Evolutionary conservation across 208 protist genomes (phyloP), one percentile per base, ranked within the genome.

Genomic region (Trypanosomatidae sp.): DNA sequence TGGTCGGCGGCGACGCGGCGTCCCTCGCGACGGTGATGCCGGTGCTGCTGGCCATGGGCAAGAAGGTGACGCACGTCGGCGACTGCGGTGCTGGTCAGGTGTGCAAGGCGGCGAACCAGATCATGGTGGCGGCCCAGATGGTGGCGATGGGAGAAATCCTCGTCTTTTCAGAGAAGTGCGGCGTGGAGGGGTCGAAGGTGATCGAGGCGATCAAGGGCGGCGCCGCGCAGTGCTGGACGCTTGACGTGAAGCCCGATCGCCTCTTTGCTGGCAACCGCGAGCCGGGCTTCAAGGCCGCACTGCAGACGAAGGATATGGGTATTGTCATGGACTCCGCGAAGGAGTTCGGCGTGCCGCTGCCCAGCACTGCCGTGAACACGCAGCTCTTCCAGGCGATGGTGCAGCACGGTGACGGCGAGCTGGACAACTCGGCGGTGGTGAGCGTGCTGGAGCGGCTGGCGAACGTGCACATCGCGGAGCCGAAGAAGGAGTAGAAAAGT

Each of bases 51-150:
- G 90, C 85, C 39, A 87, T 97, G 70, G 93, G 93, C 9, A 97
- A 89, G 74, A 90, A 66, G 47, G 86, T 98, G 64, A 96, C 91
- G 28, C 90, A 94, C 79, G 85, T 98, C 79, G 96, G 96, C 22
- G 86, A 73, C 59, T 74, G 83, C 39, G 98, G 98, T 0, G 86
- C 87, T 1, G 98, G 98, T 15, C 98, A 99, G 90, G 93, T 98
- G 73, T 98, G 95, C 78, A 99, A 99, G 81, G 95, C 95, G 64
- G 91, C 91, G 17, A 99, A 99, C 73, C 98, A 99, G 83, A 98
- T 98, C 55, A 95, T 98, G 85, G 95, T 98, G 44, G 93, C 93
- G 8, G 91, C 89, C 36, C 95, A 91, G 78, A 99, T 99, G 94
- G 91, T 98, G n/a, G 98, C 96, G 7, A 89, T 99, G 80, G 87